A percentile compares a stretch with the other conserved stretches of the same genome.
phyloP scores from a whole-genome alignment of 495 filamentous ascomycete species.

The Penicillium soppii region DNA sequence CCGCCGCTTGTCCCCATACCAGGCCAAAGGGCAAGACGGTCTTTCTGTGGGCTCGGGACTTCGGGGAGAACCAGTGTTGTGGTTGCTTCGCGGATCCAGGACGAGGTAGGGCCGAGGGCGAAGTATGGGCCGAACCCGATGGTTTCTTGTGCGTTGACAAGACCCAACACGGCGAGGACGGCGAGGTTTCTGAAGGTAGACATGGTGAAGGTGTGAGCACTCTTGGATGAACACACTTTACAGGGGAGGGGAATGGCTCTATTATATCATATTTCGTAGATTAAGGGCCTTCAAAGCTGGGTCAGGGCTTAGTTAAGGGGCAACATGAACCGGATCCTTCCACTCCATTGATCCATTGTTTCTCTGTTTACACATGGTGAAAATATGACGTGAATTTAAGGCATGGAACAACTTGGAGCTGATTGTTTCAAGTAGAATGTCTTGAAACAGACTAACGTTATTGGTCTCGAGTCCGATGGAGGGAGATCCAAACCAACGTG shows the following conservation, averaged over 20 bases:
- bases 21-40: conserved; percentile 36
- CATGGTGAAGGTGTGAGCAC: not conserved
- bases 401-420: not conserved
- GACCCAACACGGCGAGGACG: conserved; percentile 12
- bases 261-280: no score
- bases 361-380: not conserved
- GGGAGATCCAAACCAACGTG: not conserved
- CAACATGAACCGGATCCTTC: not conserved
- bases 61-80: conserved; percentile 34
- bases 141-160: conserved; percentile 12
- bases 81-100: conserved; percentile 35
- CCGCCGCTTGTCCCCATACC: conserved; percentile 40
- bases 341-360: not conserved
- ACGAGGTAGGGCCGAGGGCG: conserved; percentile 33
- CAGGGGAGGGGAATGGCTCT: not conserved
- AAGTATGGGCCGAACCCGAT: conserved; percentile 34
- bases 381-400: not conserved
- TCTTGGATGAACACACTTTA: not conserved
- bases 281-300: not conserved
- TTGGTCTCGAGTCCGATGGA: not conserved
- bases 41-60: conserved; percentile 25
- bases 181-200: not conserved
- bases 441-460: not conserved
- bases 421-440: not conserved
- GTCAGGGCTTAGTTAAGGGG: not conserved